These are phyloP conservation scores for Trichoderma koningiopsis DNA, from an alignment of 2,329 filamentous ascomycete species.

Conservation along the genomic window DNA sequence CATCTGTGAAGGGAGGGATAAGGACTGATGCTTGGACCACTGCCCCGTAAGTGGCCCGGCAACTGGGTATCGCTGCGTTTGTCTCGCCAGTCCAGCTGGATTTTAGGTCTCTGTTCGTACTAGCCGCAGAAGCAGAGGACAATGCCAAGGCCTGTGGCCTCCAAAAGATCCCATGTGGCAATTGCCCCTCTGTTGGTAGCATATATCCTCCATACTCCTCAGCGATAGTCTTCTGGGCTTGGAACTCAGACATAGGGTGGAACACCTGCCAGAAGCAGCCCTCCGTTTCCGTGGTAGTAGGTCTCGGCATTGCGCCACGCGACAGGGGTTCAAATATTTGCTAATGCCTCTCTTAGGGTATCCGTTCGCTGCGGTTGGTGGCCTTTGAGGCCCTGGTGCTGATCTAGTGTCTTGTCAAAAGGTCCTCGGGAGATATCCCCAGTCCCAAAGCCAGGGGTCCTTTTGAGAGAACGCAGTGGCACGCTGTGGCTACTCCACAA, in stretches of 20 bases:
- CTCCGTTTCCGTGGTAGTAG: background rate
- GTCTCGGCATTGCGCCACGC: background rate
- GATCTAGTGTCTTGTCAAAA: background rate
- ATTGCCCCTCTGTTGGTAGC: background rate
- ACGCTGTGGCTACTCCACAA: background rate
- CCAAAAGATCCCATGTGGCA: constrained; percentile 16
- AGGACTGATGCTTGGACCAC: background rate
- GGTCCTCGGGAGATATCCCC: background rate
- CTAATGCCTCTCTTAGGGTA: background rate
- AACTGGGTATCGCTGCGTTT: background rate
- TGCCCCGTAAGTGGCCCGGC: background rate
- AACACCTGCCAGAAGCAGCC: constrained; percentile 12
- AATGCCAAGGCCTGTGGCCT: constrained; percentile 9
- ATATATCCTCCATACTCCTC: background rate
- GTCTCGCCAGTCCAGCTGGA: background rate
- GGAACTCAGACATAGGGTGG: background rate
- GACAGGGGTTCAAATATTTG: constrained; percentile 5
- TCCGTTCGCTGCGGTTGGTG: background rate
- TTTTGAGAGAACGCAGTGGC: constrained; percentile 5
- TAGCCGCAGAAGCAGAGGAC: background rate
- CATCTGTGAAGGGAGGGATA: background rate
- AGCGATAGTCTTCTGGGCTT: background rate
- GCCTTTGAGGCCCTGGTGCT: background rate
- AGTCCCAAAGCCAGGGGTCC: background rate
- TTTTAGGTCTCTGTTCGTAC: background rate